Evolutionary conservation across 164 flowering plant genomes (phyloP).

Genomic region (Vitis labrusca): DNA sequence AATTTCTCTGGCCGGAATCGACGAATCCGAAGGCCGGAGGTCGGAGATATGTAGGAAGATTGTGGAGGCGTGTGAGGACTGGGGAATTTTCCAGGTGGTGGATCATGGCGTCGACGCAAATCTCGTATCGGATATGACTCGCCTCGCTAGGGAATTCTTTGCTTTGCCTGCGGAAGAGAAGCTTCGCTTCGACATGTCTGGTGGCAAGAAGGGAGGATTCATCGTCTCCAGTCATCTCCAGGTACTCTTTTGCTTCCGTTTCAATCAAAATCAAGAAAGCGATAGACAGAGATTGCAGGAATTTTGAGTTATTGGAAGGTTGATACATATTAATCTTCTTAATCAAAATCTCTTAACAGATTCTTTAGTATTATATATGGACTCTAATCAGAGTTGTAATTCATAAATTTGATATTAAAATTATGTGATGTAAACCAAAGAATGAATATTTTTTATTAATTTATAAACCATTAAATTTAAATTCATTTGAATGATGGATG

Average conservation of each 20-base stretch:
- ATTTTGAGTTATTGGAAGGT: no score
- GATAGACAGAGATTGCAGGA: no score
- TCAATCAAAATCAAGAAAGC: no score
- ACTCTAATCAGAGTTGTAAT: no score
- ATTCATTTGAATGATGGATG: no score
- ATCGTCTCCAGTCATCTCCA: slow-evolving; percentile 80
- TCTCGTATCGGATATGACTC: slow-evolving; percentile 57
- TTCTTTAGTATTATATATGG: no score
- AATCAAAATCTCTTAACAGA: no score
- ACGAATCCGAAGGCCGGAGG: slow-evolving; percentile 43
- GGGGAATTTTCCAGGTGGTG: slow-evolving; percentile 85
- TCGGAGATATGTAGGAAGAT: slow-evolving; percentile 54
- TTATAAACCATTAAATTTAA: no score
- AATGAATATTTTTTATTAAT: no score
- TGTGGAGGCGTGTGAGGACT: slow-evolving; percentile 74
- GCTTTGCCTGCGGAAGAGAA: slow-evolving; percentile 75
- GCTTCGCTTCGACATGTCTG: slow-evolving; percentile 76
- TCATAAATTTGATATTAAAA: no score
- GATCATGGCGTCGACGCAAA: slow-evolving; percentile 73
- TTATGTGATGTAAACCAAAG: no score
- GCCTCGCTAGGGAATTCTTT: slow-evolving; percentile 62
- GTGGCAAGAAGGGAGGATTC: slow-evolving; percentile 86
- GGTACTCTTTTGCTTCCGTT: slow-evolving; percentile 26
- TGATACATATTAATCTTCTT: no score
- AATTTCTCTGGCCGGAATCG: slow-evolving; percentile 71